Percentiles rank a stretch among this genome's conserved stretches.
Evolutionary conservation across 495 filamentous ascomycete species (phyloP).

Genomic region (Aspergillus funiculosus): DNA sequence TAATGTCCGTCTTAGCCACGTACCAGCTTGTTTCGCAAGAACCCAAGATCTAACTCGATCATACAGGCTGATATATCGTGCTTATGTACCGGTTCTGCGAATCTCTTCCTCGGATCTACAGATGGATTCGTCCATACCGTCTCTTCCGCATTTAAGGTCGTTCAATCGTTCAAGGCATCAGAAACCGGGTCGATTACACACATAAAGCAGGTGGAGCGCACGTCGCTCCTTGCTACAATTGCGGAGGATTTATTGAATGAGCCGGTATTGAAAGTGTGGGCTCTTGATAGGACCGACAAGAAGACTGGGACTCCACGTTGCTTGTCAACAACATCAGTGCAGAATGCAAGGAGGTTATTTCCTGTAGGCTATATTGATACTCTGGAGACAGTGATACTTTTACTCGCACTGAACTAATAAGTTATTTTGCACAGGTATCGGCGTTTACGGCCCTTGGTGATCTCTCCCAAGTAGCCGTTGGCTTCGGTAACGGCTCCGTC

Average conservation of each 20-base stretch:
- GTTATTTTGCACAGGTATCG: constrained; percentile 70
- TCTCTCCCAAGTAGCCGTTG: constrained; percentile 84
- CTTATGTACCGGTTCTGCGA: constrained; percentile 82
- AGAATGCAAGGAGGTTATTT: constrained; percentile 89
- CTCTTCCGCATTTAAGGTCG: constrained; percentile 77
- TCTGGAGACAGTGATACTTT: background rate
- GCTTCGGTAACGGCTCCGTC: constrained; percentile 93
- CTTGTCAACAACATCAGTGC: constrained; percentile 73
- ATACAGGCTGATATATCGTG: constrained; percentile 56
- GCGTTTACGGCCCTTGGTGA: constrained; percentile 82
- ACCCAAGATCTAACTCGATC: constrained; percentile 12
- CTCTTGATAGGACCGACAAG: constrained; percentile 87
- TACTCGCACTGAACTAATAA: background rate
- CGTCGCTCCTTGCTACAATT: constrained; percentile 79
- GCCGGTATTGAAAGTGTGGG: constrained; percentile 91
- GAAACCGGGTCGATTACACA: constrained; percentile 78
- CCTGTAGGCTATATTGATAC: constrained; percentile 61
- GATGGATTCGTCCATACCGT: constrained; percentile 84
- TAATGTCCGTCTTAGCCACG: constrained; percentile 41
- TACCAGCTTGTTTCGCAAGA: constrained; percentile 4
- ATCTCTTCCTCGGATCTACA: constrained; percentile 78
- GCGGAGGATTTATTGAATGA: constrained; percentile 82
- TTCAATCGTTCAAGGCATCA: constrained; percentile 80
- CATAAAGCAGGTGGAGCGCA: constrained; percentile 88
- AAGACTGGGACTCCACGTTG: constrained; percentile 86